Evolutionary conservation across 1,139 yeast species (phyloP), one percentile per base, ranked within the genome.

Genomic region (Yamadazyma sp.): DNA sequence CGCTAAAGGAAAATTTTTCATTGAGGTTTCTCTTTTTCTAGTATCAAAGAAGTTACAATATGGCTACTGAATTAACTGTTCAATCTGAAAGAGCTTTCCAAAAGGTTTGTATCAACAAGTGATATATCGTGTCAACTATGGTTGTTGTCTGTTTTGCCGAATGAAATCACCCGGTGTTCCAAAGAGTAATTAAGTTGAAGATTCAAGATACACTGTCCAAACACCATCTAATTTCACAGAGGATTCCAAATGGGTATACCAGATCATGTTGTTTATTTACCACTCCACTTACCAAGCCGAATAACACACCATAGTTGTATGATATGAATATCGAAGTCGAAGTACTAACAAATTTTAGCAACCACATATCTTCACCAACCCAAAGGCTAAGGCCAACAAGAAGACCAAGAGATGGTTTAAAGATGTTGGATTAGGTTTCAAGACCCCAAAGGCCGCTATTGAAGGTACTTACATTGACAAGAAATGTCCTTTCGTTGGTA

Each of bases 41-140:
- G 32, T 40, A 29, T 33, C 24, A 26, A 15, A 34, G 37, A 28
- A 33, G 31, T 39, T 35, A 54, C 59, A 70, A 78, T 79, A 92
- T 92, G 97, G 95, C 97, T 74, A 86, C 97, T 76, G 99, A 92
- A 86, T 89, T 92, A 81, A 89, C 96, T 75, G 99, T 94, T 80
- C 99, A 92, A 86, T 86, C 97, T 72, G 98, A 94, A 84, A 92
- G 96, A 81, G 98, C 98, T 87, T 92, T 85, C 96, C 98, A 92
- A 86, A 94, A 92, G 95, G 95, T 86, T 80, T 71, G 94, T 76
- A 61, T 45, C 23, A 28, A n/a, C 20, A 15, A 14, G 8, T 27
- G 14, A 27, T 11, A 9, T 7, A 27, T 8, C 20, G 11, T 4
- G 20, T 15, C 8, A 15, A 27, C 29, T 15, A 27, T 27, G 29